These are phyloP conservation scores for Aspergillus pseudoviridinutans DNA, from an alignment of 2,329 filamentous ascomycete species.

Conservation along the genomic window DNA sequence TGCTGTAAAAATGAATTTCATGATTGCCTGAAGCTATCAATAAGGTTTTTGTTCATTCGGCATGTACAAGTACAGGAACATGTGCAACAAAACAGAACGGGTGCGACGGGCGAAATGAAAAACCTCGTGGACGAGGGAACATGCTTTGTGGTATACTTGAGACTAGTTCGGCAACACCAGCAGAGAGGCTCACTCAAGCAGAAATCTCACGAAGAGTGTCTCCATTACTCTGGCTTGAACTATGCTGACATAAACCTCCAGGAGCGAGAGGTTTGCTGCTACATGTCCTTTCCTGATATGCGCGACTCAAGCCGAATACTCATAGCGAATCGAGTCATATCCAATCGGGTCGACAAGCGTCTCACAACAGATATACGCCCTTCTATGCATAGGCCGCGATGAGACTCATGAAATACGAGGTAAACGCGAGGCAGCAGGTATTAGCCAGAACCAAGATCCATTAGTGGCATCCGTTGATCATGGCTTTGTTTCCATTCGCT, in stretches of 20 bases:
- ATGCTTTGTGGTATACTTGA: background rate
- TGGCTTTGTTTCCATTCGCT: conserved; percentile 41
- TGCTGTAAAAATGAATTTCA: background rate
- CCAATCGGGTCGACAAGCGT: background rate
- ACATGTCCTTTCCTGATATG: background rate
- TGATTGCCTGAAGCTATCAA: conserved; percentile 6
- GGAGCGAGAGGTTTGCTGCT: background rate
- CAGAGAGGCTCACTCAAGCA: background rate
- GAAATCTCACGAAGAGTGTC: background rate
- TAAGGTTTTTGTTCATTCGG: conserved; percentile 16
- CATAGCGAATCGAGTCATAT: background rate
- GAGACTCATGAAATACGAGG: background rate
- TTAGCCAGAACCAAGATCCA: background rate
- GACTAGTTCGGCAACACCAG: background rate
- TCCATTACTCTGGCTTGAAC: background rate
- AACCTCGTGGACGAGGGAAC: background rate
- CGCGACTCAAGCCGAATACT: background rate
- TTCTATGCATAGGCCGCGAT: background rate
- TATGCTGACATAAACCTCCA: background rate
- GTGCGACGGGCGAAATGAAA: conserved; percentile 2
- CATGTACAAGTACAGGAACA: conserved; percentile 30
- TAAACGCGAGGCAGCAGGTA: background rate
- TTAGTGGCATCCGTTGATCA: conserved; percentile 42
- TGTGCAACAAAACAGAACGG: conserved; percentile 13
- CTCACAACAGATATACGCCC: background rate